Evolutionary conservation across 371 early-diverging fungal species (phyloP).

Genomic region (Apophysomyces sp.): DNA sequence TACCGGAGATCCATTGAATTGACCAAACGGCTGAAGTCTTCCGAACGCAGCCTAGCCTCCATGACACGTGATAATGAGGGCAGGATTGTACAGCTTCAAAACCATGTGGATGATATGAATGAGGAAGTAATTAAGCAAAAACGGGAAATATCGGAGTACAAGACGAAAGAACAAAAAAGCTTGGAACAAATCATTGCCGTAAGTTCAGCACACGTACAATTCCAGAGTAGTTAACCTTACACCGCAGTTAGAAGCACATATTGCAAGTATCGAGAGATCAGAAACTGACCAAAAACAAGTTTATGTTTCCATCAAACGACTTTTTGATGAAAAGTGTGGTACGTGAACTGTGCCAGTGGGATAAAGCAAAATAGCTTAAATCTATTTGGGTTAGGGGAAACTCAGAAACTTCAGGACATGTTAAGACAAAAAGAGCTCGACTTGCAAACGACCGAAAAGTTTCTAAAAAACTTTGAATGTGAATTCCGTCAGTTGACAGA

Average conservation of each 20-base stretch:
- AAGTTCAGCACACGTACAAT: slow-evolving; percentile 8
- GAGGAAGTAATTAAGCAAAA: slow-evolving; percentile 42
- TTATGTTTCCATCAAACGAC: slow-evolving; percentile 36
- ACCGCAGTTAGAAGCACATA: slow-evolving; percentile 47
- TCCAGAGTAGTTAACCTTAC: neutral
- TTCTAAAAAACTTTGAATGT: slow-evolving; percentile 28
- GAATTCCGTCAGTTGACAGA: slow-evolving; percentile 37
- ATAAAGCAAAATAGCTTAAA: neutral
- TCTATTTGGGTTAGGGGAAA: slow-evolving; percentile 31
- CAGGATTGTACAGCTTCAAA: slow-evolving; percentile 48
- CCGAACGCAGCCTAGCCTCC: slow-evolving; percentile 46
- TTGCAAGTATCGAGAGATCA: slow-evolving; percentile 41
- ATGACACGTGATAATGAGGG: slow-evolving; percentile 59
- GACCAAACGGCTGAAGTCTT: slow-evolving; percentile 45
- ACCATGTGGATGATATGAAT: slow-evolving; percentile 53
- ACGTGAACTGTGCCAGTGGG: slow-evolving; percentile 11
- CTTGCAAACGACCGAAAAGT: slow-evolving; percentile 33
- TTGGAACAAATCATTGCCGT: slow-evolving; percentile 55
- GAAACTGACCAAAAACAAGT: slow-evolving; percentile 54
- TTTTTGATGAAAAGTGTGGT: slow-evolving; percentile 58
- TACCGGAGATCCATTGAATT: slow-evolving; percentile 57
- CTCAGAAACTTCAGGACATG: slow-evolving; percentile 47
- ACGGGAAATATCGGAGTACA: slow-evolving; percentile 52
- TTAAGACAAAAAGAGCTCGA: slow-evolving; percentile 44
- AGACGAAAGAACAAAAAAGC: slow-evolving; percentile 51